Percentiles rank a stretch among this genome's conserved stretches.
Conservation (phyloP, 805 yeast genomes). For the Barnettozyma vustinii region DNA sequence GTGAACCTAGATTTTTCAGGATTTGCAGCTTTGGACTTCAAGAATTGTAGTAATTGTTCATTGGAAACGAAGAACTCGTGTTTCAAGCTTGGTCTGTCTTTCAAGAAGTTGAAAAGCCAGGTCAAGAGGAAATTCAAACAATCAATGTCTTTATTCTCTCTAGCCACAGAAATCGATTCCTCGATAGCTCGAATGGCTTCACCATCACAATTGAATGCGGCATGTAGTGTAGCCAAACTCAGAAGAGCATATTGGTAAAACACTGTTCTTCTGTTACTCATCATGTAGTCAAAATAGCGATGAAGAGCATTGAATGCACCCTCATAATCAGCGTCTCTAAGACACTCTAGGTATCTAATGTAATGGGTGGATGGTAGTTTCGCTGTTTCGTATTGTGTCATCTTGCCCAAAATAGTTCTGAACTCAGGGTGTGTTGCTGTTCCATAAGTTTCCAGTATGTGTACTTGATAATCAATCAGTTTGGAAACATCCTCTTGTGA, state of each 20-base stretch:
- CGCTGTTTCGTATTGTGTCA: constrained; percentile 42
- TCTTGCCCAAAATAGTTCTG: constrained; percentile 34
- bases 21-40: constrained; percentile 29
- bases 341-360: constrained; percentile 53
- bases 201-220: constrained; percentile 55
- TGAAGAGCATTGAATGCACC: constrained; percentile 49
- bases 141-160: constrained; percentile 71
- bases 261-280: constrained; percentile 55
- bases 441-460: constrained; percentile 46
- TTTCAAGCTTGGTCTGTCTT: constrained; percentile 55
- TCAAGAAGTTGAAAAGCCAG: constrained; percentile 37
- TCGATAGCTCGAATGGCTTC: constrained; percentile 71
- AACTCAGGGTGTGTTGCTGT: constrained; percentile 43
- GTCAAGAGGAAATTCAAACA: constrained; percentile 26
- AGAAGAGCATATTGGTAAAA: constrained; percentile 76
- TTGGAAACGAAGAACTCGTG: constrained; percentile 50
- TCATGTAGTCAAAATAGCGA: constrained; percentile 70
- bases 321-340: constrained; percentile 55
- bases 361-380: constrained; percentile 47
- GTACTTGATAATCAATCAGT: constrained; percentile 48
- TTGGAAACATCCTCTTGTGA: constrained; percentile 48
- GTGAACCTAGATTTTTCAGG: constrained; percentile 12
- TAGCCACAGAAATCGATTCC: constrained; percentile 82
- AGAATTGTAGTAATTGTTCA: constrained; percentile 60
- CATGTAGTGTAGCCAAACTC: constrained; percentile 66